Evolutionary conservation across 768 basidiomycete species (phyloP).

Genomic region (Russula foetens): DNA sequence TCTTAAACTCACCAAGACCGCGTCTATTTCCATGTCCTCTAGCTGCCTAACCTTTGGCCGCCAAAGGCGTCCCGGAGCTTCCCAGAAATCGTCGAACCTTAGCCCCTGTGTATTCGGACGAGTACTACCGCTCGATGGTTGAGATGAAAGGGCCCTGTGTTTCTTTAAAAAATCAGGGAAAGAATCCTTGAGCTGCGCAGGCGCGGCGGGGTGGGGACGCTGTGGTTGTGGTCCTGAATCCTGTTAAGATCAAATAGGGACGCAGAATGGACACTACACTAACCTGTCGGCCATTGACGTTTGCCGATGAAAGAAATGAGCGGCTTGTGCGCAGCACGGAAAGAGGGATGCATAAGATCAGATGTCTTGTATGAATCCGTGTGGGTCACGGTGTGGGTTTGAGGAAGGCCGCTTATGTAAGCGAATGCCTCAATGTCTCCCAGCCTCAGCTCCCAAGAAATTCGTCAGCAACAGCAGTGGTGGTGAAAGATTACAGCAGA

Average conservation of each 20-base stretch:
- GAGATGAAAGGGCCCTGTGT: slow-evolving; percentile 19
- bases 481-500: no score
- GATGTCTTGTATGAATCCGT: not conserved
- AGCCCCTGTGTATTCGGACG: not conserved
- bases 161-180: slow-evolving; percentile 40
- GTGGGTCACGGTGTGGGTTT: no score
- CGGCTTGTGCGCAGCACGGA: slow-evolving; percentile 17
- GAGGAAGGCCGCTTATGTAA: no score
- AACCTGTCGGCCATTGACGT: slow-evolving; percentile 17
- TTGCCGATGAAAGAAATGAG: slow-evolving; percentile 25
- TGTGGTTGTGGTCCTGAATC: slow-evolving; percentile 30
- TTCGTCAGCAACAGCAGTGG: no score
- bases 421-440: no score
- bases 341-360: slow-evolving; percentile 15
- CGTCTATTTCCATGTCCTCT: slow-evolving; percentile 53
- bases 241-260: not conserved
- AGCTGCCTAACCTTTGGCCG: slow-evolving; percentile 40
- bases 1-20: slow-evolving; percentile 45
- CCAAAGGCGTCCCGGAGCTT: slow-evolving; percentile 56
- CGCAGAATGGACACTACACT: not conserved
- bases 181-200: slow-evolving; percentile 46
- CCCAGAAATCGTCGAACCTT: slow-evolving; percentile 49
- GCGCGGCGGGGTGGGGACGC: slow-evolving; percentile 59
- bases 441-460: no score
- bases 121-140: not conserved